Evolutionary conservation across 23 red algal species (phyloP), one percentile per base, ranked within the genome.

Genomic region (Gracilaria caudata): DNA sequence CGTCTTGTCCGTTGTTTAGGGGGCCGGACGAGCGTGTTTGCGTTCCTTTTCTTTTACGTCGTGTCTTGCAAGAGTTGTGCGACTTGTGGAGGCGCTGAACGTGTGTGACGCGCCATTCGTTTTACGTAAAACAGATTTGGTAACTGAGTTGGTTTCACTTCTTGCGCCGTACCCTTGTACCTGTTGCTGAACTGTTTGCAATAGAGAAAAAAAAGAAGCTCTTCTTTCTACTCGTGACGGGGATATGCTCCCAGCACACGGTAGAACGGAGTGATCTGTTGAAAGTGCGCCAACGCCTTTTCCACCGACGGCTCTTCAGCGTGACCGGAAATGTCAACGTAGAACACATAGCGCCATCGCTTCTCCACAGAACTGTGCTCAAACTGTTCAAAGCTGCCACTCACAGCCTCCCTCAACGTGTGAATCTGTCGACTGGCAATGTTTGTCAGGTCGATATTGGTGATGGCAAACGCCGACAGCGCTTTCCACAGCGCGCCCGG

Each of bases 311-410:
- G 54, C 40, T 92, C 90, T 12, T 82, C 82, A 23, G 82, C 77
- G 51, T 89, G 86, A 24, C 83, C 76, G 13, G 34, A 58, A 60
- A 98, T 86, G 73, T 98, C 96, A 51, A 98, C 57, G 83, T 94
- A 98, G 74, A 98, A 98, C 11, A 98, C 83, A 79, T 95, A 98
- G 1, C 88, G 80, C 96, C 96, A 98, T 76, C 95, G 71, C 23
- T 59, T 75, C 68, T 85, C 73, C 33, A 68, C 65, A 41, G 65
- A 28, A 19, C n/a, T 39, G 40, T 38, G 19, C 12, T 58, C 64
- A 8, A 73, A 56, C 65, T 46, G 45, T 5, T 77, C 88, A 40
- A 47, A 71, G 25, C 23, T 46, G 14, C 64, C 65, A 29, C 25
- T 16, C 13, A 63, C 26, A 20, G 68, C 90, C 20, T 74, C 73